Percentiles rank a stretch among this genome's conserved stretches.
phyloP scores from a whole-genome alignment of 345 rosid genomes.

The Arabis hirsuta region DNA sequence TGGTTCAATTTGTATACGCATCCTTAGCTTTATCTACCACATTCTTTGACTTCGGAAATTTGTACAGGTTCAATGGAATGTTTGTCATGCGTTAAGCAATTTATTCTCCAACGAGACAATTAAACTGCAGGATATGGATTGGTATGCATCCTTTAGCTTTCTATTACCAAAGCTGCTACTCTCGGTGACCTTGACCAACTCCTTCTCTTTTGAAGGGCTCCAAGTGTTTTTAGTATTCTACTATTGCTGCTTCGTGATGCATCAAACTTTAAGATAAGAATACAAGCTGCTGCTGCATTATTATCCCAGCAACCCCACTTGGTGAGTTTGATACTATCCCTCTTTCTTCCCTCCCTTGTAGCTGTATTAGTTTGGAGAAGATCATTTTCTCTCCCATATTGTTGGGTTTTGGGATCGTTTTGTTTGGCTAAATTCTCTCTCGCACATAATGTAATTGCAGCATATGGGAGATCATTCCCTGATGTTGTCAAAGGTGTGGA shows the following conservation, averaged over 20 bases:
- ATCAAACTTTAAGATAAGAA: constrained; percentile 90
- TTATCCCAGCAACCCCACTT: constrained; percentile 65
- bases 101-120: constrained; percentile 79
- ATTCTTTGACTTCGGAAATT: constrained; percentile 19
- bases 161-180: constrained; percentile 31
- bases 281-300: constrained; percentile 97
- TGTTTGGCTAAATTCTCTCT: constrained; percentile 28
- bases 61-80: constrained; percentile 98
- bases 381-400: not conserved
- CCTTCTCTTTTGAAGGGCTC: constrained; percentile 66
- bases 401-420: constrained; percentile 15
- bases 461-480: constrained; percentile 81
- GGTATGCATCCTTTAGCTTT: constrained; percentile 56
- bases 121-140: constrained; percentile 76
- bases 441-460: constrained; percentile 46
- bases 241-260: constrained; percentile 84
- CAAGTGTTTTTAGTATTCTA: constrained; percentile 84
- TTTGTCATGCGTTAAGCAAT: constrained; percentile 87
- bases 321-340: constrained; percentile 53
- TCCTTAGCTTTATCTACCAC: not conserved
- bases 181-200: constrained; percentile 3
- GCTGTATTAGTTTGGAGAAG: constrained; percentile 12
- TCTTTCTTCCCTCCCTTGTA: constrained; percentile 8
- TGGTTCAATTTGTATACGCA: not conserved
- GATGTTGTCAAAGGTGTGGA: constrained; percentile 86